phyloP scores from a whole-genome alignment of 1,284 basidiomycete species.

The Jaminaea rosea region DNA sequence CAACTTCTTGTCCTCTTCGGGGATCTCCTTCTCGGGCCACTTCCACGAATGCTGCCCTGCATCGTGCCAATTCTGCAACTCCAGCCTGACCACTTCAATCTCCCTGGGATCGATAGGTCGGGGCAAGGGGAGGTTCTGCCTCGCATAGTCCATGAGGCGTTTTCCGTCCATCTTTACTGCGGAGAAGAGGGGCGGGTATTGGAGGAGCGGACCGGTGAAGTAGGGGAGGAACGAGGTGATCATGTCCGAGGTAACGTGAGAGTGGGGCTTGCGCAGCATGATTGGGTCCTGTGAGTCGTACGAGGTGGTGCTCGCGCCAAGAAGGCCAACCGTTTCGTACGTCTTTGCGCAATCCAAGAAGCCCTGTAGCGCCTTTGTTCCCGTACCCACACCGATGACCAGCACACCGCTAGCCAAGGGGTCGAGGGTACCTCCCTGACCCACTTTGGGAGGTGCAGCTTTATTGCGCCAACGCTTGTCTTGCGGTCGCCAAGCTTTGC shows the following conservation, averaged over 20 bases:
- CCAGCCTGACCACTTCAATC: conserved; percentile 70
- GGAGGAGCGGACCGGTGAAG: conserved; percentile 79
- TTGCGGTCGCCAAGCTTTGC: conserved; percentile 4
- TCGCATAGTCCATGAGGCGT: conserved; percentile 90
- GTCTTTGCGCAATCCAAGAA: conserved; percentile 93
- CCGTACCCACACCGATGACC: conserved; percentile 81
- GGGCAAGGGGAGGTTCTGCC: conserved; percentile 77
- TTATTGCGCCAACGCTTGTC: conserved; percentile 22
- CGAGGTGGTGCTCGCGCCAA: conserved; percentile 88
- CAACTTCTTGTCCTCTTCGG: conserved; percentile 30
- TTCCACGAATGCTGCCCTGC: conserved; percentile 25
- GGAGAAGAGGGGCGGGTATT: conserved; percentile 64
- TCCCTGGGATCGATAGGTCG: conserved; percentile 81
- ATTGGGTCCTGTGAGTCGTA: conserved; percentile 72
- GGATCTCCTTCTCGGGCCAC: conserved; percentile 30
- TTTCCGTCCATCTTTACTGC: conserved; percentile 97
- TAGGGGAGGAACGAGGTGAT: conserved; percentile 64
- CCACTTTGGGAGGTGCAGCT: conserved; percentile 58
- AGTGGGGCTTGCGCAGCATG: conserved; percentile 58
- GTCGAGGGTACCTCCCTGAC: conserved; percentile 90
- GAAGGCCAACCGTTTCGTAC: conserved; percentile 78
- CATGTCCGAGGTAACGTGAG: conserved; percentile 68
- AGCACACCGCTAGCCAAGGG: conserved; percentile 85
- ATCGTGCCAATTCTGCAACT: conserved; percentile 51
- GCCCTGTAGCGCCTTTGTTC: conserved; percentile 74